phyloP scores from a whole-genome alignment of 2,329 filamentous ascomycete genomes.

The Monosporascus sp. region DNA sequence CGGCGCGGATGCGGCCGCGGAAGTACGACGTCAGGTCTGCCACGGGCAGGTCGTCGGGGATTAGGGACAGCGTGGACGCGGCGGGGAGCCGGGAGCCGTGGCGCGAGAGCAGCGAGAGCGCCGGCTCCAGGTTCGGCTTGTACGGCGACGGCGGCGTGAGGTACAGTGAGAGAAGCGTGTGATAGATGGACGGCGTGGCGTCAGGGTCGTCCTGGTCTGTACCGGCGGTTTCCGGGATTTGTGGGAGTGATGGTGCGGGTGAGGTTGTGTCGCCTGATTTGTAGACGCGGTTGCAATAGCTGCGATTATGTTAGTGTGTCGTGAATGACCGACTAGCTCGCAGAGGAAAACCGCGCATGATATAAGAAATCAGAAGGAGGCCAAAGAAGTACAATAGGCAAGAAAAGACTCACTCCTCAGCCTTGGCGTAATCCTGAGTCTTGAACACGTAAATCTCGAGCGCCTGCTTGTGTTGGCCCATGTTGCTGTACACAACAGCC shows the following conservation, averaged over 20 bases:
- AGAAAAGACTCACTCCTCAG: constrained; percentile 68
- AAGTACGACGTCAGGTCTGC: constrained; percentile 84
- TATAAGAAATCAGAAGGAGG: neutral
- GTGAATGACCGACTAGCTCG: neutral
- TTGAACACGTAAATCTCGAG: constrained; percentile 98
- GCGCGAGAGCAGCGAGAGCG: constrained; percentile 80
- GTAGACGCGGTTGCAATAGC: constrained; percentile 86
- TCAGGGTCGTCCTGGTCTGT: constrained; percentile 41
- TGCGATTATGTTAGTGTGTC: constrained; percentile 28
- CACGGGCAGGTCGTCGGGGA: constrained; percentile 75
- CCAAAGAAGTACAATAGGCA: no score
- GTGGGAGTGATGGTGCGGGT: constrained; percentile 23
- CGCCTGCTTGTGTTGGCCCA: constrained; percentile 92
- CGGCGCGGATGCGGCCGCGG: constrained; percentile 78
- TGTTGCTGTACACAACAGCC: constrained; percentile 86
- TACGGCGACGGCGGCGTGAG: constrained; percentile 73
- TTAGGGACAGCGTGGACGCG: constrained; percentile 75
- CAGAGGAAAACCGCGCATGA: neutral
- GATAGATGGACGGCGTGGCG: constrained; percentile 74
- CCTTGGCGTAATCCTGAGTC: constrained; percentile 78
- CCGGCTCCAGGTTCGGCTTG: constrained; percentile 67
- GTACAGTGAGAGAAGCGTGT: constrained; percentile 84
- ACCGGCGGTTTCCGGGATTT: constrained; percentile 14
- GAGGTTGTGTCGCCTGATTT: constrained; percentile 42
- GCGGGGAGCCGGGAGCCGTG: constrained; percentile 90